Base-by-base conservation (phyloP, 805 yeast species). In the Lachancea thermotolerans region DNA sequence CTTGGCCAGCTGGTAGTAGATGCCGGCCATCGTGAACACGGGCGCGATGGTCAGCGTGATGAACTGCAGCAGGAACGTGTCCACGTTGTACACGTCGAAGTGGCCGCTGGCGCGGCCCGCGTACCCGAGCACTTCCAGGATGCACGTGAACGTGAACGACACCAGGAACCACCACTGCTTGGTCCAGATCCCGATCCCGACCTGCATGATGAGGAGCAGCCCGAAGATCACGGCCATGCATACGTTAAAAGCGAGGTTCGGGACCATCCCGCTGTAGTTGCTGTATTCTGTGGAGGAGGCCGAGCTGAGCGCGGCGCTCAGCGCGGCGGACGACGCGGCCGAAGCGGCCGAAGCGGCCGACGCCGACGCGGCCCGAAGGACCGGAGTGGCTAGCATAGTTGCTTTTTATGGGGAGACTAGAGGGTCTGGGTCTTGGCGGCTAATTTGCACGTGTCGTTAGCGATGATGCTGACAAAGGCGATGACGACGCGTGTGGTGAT, bases 11-110 rank as follows among this genome's bases (percentile, higher is more conserved):
- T 80, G 69, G 52, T 74, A 82, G 65, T 88, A 89, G 2, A 88
- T 70, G 1, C 91, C 95, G 3, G 85, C 96, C 85, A 85, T 83
- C 37, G 85, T 69, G 60, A 88, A 83, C 16, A 86, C 87, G 0
- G 96, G 96, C 0, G 87, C 91, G 39, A 88, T 64, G 0, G 91
- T 85, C 45, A 87, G 66, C 55, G 81, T 71, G 45, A 81, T 74
- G 50, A 82, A 74, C 61, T 88, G 95, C 54, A 81, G 64, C 36
- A 83, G 57, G 56, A 72, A 88, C 27, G 71, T 66, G 41, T 71
- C 60, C 35, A 64, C 50, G 32, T 65, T 56, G 12, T 50, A 33
- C 2, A 62, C 58, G 50, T 74, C 58, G 37, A 58, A 51, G 15
- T 73, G 70, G 2, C 81, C 70, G 44, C 74, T 51, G 1, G 73